Conservation (phyloP, 2,329 filamentous ascomycete species). For the Pseudopyrenochaeta lycopersici region DNA sequence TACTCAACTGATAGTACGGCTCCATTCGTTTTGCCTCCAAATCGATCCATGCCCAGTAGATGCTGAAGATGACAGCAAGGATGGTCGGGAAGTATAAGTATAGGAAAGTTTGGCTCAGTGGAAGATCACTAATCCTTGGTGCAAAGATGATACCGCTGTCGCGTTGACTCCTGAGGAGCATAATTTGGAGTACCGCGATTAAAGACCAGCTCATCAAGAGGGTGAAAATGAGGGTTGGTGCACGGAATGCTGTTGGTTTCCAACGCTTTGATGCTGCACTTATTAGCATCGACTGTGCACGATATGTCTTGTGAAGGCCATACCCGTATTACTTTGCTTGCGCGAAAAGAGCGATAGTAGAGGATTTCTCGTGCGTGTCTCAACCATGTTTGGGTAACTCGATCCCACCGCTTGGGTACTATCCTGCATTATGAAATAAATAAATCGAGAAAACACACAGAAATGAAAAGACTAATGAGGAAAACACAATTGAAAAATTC, state of each 20-base stretch:
- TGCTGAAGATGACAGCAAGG: constrained; percentile 63
- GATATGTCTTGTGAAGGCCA: background rate
- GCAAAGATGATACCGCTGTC: constrained; percentile 57
- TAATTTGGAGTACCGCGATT: constrained; percentile 56
- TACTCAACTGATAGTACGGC: constrained; percentile 67
- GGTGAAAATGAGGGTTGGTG: constrained; percentile 16
- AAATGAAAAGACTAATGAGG: background rate
- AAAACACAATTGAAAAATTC: background rate
- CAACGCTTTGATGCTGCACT: constrained; percentile 13
- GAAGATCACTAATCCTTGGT: constrained; percentile 47
- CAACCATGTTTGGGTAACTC: background rate
- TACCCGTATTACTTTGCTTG: background rate
- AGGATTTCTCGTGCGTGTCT: background rate
- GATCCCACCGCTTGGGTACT: background rate
- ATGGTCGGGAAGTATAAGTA: constrained; percentile 62
- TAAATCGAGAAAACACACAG: too few species aligned
- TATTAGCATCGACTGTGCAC: background rate
- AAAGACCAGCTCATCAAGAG: constrained; percentile 36
- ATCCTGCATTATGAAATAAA: background rate
- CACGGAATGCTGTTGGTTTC: constrained; percentile 30
- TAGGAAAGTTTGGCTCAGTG: constrained; percentile 54
- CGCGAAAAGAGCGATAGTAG: background rate
- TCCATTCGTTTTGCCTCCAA: constrained; percentile 67
- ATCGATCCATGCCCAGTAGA: constrained; percentile 69
- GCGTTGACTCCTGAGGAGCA: constrained; percentile 52